Evolutionary conservation across 768 basidiomycete species (phyloP).

Genomic region (Trametes cinnabarina): DNA sequence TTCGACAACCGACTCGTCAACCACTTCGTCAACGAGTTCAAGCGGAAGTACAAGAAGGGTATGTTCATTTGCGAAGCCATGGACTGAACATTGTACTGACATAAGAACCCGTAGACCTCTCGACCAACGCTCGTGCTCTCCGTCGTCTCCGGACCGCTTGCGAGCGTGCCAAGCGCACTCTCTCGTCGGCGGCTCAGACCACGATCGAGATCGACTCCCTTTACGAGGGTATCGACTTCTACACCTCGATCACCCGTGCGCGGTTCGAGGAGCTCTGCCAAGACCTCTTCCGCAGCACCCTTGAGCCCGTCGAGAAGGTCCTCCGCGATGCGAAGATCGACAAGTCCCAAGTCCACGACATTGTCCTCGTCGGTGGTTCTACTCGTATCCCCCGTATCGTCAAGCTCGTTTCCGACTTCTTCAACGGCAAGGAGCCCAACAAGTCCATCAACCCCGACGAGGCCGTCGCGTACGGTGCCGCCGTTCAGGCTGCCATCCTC

Average conservation of each 20-base stretch:
- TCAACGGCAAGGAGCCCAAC: slow-evolving; percentile 98
- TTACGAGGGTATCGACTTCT: slow-evolving; percentile 97
- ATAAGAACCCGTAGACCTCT: slow-evolving; percentile 56
- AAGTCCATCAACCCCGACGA: slow-evolving; percentile 99
- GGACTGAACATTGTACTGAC: slow-evolving; percentile 5
- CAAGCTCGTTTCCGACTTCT: slow-evolving; percentile 97
- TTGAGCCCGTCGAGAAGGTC: slow-evolving; percentile 97
- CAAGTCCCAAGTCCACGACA: slow-evolving; percentile 93
- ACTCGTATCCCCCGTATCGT: slow-evolving; percentile 98
- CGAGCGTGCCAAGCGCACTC: slow-evolving; percentile 97
- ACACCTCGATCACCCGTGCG: slow-evolving; percentile 96
- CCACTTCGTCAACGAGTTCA: slow-evolving; percentile 96
- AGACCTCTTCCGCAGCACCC: slow-evolving; percentile 89
- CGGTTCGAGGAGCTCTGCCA: slow-evolving; percentile 96
- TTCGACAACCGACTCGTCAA: slow-evolving; percentile 98
- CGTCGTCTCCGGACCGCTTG: slow-evolving; percentile 97
- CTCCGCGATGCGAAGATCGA: slow-evolving; percentile 98
- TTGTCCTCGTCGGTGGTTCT: slow-evolving; percentile 96
- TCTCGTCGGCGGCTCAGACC: slow-evolving; percentile 94
- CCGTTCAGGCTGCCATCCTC: slow-evolving; percentile 96
- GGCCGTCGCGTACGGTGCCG: slow-evolving; percentile 97
- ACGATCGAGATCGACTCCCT: slow-evolving; percentile 98
- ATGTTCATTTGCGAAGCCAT: slow-evolving; percentile 24
- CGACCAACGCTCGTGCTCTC: slow-evolving; percentile 89
- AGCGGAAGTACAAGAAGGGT: slow-evolving; percentile 97